phyloP scores from a whole-genome alignment of 2,329 filamentous ascomycete genomes.

The Drechslerella dactyloides region DNA sequence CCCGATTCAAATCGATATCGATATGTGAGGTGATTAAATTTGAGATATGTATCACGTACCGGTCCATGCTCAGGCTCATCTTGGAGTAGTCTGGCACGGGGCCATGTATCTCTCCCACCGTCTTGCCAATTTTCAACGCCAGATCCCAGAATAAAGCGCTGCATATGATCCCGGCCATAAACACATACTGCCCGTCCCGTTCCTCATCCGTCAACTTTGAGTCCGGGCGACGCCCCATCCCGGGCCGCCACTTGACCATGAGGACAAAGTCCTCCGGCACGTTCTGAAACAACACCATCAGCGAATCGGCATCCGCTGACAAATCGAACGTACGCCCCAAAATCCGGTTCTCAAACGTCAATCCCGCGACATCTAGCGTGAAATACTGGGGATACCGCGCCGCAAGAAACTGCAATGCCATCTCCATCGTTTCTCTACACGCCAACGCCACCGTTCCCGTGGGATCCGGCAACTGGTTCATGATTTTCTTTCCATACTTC shows the following conservation, averaged over 20 bases:
- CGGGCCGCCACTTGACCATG: not conserved
- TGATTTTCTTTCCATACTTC: slow-evolving; percentile 68
- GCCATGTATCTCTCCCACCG: slow-evolving; percentile 73
- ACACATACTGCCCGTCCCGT: slow-evolving; percentile 69
- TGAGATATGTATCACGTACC: slow-evolving; percentile 63
- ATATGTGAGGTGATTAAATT: too few species aligned
- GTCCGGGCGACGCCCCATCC: slow-evolving; percentile 65
- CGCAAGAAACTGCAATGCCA: slow-evolving; percentile 79
- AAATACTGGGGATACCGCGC: slow-evolving; percentile 79
- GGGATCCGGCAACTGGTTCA: slow-evolving; percentile 73
- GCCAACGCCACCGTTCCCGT: slow-evolving; percentile 65
- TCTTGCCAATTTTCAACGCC: slow-evolving; percentile 73
- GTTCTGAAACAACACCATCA: slow-evolving; percentile 75
- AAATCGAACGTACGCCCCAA: slow-evolving; percentile 69
- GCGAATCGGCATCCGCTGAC: slow-evolving; percentile 65
- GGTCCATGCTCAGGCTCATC: slow-evolving; percentile 86
- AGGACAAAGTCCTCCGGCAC: slow-evolving; percentile 82
- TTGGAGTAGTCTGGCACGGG: slow-evolving; percentile 84
- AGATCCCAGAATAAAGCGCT: slow-evolving; percentile 82
- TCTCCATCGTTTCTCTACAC: slow-evolving; percentile 87
- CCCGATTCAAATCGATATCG: too few species aligned
- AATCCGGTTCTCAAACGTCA: slow-evolving; percentile 70
- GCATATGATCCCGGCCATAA: slow-evolving; percentile 78
- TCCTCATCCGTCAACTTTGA: slow-evolving; percentile 66
- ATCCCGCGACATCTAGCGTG: slow-evolving; percentile 58